Percentiles rank a stretch among this genome's conserved stretches.
Evolutionary conservation across 805 yeast species (phyloP).

Genomic region (Scheffersomyces lignosus): DNA sequence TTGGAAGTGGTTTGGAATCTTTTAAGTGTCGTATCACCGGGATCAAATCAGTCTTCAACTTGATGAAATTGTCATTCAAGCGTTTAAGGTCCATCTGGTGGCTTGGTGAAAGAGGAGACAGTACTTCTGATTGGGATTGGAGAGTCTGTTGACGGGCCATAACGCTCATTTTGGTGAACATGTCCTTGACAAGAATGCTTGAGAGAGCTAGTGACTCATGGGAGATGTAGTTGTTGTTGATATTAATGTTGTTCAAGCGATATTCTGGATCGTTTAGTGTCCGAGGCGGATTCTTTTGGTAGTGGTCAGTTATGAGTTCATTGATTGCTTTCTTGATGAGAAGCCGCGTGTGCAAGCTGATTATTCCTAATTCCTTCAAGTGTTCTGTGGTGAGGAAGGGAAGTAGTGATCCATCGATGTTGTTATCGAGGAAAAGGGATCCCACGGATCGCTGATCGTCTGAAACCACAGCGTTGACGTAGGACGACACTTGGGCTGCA

Average conservation of each 20-base stretch:
- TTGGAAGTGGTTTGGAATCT: conserved; percentile 68
- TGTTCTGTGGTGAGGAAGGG: conserved; percentile 70
- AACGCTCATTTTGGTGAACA: conserved; percentile 24
- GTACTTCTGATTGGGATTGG: conserved; percentile 7
- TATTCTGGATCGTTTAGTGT: conserved; percentile 28
- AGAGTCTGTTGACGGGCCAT: conserved; percentile 17
- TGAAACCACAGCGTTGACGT: conserved; percentile 24
- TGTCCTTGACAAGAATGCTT: conserved; percentile 34
- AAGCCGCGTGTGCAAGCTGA: conserved; percentile 54
- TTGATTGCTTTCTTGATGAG: conserved; percentile 59
- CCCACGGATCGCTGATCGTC: conserved; percentile 22
- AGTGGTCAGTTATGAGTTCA: conserved; percentile 45
- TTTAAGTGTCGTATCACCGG: conserved; percentile 63
- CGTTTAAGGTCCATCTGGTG: conserved; percentile 32
- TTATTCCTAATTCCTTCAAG: conserved; percentile 69
- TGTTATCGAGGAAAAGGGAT: conserved; percentile 49
- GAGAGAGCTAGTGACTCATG: conserved; percentile 40
- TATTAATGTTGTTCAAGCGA: conserved; percentile 28
- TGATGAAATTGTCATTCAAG: conserved; percentile 53
- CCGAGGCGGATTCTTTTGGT: conserved; percentile 22
- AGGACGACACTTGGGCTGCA: conserved; percentile 44
- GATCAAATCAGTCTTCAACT: conserved; percentile 61
- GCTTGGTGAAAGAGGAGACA: conserved; percentile 16
- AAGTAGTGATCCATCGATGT: conserved; percentile 71
- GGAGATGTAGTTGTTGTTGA: conserved; percentile 36